phyloP scores from a whole-genome alignment of 2,329 filamentous ascomycete genomes.

The Thermoascus crustaceus region DNA sequence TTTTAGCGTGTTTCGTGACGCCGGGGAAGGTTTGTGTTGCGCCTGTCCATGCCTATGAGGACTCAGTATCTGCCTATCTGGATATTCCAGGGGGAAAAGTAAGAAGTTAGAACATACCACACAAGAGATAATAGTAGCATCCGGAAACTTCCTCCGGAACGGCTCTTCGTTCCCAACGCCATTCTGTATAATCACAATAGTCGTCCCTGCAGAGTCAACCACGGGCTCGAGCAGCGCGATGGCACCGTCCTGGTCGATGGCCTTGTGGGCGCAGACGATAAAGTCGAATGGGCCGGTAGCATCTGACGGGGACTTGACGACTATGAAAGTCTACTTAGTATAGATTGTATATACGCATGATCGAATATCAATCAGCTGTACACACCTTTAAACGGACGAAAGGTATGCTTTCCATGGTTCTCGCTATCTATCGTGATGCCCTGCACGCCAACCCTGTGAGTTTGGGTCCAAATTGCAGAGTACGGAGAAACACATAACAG shows the following conservation, averaged over 20 bases:
- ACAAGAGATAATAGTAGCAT: slow-evolving; percentile 27
- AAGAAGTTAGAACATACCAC: slow-evolving; percentile 30
- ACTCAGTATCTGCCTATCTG: neutral
- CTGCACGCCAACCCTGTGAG: slow-evolving; percentile 11
- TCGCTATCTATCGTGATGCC: slow-evolving; percentile 36
- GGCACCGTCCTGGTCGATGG: slow-evolving; percentile 33
- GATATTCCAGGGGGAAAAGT: neutral
- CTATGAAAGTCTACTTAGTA: slow-evolving; percentile 14
- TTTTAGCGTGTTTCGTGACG: neutral
- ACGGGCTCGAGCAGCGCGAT: slow-evolving; percentile 27
- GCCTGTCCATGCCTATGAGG: neutral
- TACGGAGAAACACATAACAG: neutral
- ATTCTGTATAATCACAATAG: slow-evolving; percentile 35
- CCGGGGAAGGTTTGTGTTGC: neutral
- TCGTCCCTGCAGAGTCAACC: slow-evolving; percentile 28
- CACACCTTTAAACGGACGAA: slow-evolving; percentile 28
- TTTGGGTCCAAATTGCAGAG: neutral
- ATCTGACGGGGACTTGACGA: slow-evolving; percentile 32
- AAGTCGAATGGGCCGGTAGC: slow-evolving; percentile 24
- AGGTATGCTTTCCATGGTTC: slow-evolving; percentile 33
- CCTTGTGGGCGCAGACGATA: slow-evolving; percentile 34
- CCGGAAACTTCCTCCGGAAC: slow-evolving; percentile 25
- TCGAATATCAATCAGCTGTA: slow-evolving; percentile 3
- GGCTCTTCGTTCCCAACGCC: slow-evolving; percentile 36
- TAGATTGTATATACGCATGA: neutral